Evolutionary conservation across 441 rosid species (phyloP), one percentile per base, ranked within the genome.

Genomic region (Bruguiera hainesii): DNA sequence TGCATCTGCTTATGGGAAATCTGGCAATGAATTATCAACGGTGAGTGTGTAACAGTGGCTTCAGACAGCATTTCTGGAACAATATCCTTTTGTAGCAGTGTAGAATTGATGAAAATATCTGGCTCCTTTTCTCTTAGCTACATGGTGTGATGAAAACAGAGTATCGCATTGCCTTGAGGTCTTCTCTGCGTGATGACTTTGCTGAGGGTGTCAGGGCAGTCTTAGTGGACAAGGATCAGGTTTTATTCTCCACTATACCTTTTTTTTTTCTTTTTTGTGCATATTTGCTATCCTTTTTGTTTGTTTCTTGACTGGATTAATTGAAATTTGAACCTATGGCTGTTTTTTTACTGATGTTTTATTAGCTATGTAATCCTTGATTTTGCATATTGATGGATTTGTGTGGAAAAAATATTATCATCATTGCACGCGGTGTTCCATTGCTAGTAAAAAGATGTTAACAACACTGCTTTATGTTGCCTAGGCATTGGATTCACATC

Each of bases 161-260:
- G 73, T 91, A 94, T 73, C 86, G 96, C 64, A 77, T 91, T 65
- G 96, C 96, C 35, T 60, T 94, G 49, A 78, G 92, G 71, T 82
- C 96, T 50, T 88, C 96, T 21, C 61, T 89, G 71, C 82, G 96
- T 37, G 56, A 76, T 76, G 97, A 94, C 82, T 94, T 94, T 68
- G 75, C 83, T 73, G 97, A 94, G 85, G 97, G 97, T 56, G 97
- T 94, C 66, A 83, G 97, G 69, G 97, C 98, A 68, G 96, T 91
- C 66, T 81, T 94, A 81, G 85, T 94, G 65, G 97, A 91, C 85
- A 91, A 88, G 76, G 98, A 94, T 79, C 96, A 94, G 97, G 96
- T 93, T 71, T 46, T 50, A 20, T 68, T 72, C 73, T 74, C 49
- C 59, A 19, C 46, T 0, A 11, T 61, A 8, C 7, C 33, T 13